Evolutionary conservation across 2,329 filamentous ascomycete species (phyloP).

Genomic region (Pseudonectria buxi): DNA sequence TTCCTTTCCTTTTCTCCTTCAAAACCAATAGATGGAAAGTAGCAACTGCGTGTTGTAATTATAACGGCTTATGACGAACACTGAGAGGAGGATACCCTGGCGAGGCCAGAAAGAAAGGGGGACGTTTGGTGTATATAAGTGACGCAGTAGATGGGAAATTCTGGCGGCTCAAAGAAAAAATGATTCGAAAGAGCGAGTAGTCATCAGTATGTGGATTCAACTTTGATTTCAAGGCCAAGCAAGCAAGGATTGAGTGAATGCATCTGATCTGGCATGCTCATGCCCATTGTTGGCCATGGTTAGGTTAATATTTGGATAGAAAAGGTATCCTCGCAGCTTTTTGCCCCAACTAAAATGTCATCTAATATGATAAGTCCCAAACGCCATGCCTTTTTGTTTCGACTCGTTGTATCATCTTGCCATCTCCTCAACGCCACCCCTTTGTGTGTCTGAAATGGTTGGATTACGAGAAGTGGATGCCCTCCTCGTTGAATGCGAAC

Average conservation of each 20-base stretch:
- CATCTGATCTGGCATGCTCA: too few relatives aligned
- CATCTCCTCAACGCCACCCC: too few relatives aligned
- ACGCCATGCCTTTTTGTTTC: conserved; percentile 9
- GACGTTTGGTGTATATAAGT: conserved; percentile 18
- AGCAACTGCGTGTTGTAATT: conserved; percentile 26
- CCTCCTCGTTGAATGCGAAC: conserved; percentile 79
- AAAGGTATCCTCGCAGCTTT: conserved; percentile 13
- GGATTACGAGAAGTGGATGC: conserved; percentile 76
- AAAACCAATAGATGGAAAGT: conserved; percentile 25
- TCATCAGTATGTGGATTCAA: background rate
- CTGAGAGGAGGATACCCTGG: conserved; percentile 2
- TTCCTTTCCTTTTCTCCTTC: conserved; percentile 8
- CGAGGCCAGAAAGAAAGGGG: conserved; percentile 7
- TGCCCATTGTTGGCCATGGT: background rate
- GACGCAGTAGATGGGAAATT: conserved; percentile 8
- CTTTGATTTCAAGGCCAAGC: background rate
- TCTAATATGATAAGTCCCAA: conserved; percentile 9
- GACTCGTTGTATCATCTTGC: too few relatives aligned
- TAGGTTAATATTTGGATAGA: conserved; percentile 1
- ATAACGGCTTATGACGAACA: conserved; percentile 26
- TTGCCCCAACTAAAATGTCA: conserved; percentile 4
- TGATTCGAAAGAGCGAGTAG: background rate
- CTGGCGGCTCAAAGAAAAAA: background rate
- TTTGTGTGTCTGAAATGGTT: background rate
- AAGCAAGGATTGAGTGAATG: too few relatives aligned